Base-by-base conservation (phyloP, 352 stramenopile species). In the Aphanomyces invadans region DNA sequence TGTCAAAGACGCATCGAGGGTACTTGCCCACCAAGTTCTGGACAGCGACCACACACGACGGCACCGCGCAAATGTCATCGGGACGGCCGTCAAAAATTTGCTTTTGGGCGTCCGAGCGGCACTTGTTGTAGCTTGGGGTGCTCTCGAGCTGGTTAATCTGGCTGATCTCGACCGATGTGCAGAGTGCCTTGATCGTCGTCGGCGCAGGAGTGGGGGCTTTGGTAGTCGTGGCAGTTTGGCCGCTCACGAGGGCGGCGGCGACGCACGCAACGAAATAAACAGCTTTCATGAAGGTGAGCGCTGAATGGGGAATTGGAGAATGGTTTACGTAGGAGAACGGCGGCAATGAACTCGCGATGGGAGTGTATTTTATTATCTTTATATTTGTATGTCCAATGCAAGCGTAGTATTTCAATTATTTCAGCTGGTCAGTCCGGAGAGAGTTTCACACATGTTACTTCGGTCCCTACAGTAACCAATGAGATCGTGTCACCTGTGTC, bases 1-100 rank as follows among this genome's bases (percentile, higher is more conserved):
- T 46, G 32, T 66, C 59, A 56, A 66, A 66, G 29, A 56, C 36
- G 46, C 59, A 66, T 17, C 36, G 53, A 12, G 59, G 59, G 59
- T 57, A 66, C 59, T 57, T 42, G 39, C 36, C 38, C 19, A 66
- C 59, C 25, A 66, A 45, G 44, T 56, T 56, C 36, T 66, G 59
- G 23, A 66, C 59, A 59, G 59, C 59, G n/a, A 46, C 36, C 19
- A 56, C 39, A 21, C 59, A 66, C 59, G 59, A 66, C 15, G 59
- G 36, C 15, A 33, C 15, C 10, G 33, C 59, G 59, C 59, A 66
- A 15, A 66, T 46, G n/a, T 66, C 59, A 4, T 15, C 21, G 26
- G 59, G 59, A 4, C 12, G 7, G 17, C 59, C 59, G 28, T 66
- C 36, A 25, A 56, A 66, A 28, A 66, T 66, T 15, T 32, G 23